Percentiles rank a stretch among this genome's conserved stretches.
Evolutionary conservation across 306 rosid genomes (phyloP).

Genomic region (Fragaria vesca): DNA sequence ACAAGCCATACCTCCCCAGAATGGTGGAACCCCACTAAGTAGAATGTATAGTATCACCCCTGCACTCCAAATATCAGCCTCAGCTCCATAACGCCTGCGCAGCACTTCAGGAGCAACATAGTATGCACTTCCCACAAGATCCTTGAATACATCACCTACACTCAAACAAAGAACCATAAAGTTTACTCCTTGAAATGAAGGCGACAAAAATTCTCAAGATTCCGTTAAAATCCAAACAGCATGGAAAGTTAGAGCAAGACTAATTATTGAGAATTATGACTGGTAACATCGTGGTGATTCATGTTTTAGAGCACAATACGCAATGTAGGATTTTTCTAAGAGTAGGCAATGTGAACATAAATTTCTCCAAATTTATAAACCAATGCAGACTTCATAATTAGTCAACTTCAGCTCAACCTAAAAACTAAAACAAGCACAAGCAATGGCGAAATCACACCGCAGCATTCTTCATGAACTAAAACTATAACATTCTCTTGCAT

Average conservation of each 20-base stretch:
- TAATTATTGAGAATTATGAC: background rate
- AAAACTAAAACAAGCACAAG: background rate
- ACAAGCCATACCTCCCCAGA: constrained; percentile 78
- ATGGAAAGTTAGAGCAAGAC: background rate
- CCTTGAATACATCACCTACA: constrained; percentile 73
- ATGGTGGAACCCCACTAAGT: constrained; percentile 94
- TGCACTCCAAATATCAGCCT: constrained; percentile 96
- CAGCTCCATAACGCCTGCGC: constrained; percentile 74
- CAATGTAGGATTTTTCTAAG: too few relatives aligned
- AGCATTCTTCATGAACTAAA: background rate
- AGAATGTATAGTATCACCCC: constrained; percentile 88
- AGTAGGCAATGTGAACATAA: background rate
- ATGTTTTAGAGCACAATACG: background rate
- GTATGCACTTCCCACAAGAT: constrained; percentile 96
- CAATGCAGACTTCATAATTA: background rate
- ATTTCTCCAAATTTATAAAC: background rate
- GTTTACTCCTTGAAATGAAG: background rate
- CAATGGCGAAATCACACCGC: background rate
- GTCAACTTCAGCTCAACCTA: background rate
- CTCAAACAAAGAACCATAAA: constrained; percentile 19
- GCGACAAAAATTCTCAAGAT: background rate
- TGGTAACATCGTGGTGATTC: background rate
- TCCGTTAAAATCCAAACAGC: constrained; percentile 5
- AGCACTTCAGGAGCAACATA: constrained; percentile 97
- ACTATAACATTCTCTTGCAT: background rate